Conservation (phyloP, 2,329 filamentous ascomycete genomes). For the Paramyrothecium sp. region DNA sequence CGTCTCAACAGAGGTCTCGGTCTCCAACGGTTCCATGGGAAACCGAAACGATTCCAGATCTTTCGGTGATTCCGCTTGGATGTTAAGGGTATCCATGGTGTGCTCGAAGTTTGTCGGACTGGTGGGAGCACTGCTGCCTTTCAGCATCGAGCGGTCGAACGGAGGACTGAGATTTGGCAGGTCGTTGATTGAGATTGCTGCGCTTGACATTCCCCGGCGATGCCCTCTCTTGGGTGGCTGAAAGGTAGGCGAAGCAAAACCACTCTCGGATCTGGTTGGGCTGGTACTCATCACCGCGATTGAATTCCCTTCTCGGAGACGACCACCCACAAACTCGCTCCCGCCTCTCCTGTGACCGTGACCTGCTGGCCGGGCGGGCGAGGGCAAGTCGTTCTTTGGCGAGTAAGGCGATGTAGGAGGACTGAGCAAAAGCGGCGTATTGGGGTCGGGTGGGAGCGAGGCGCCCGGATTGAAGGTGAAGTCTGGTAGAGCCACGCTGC, state of each 20-base stretch:
- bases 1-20: slow-evolving; percentile 1
- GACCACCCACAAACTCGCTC: slow-evolving; percentile 84
- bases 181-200: slow-evolving; percentile 77
- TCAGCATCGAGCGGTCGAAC: slow-evolving; percentile 47
- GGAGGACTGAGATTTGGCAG: slow-evolving; percentile 66
- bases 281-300: slow-evolving; percentile 66
- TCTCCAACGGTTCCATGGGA: slow-evolving; percentile 2
- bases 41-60: not conserved
- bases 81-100: slow-evolving; percentile 15
- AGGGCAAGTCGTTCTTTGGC: slow-evolving; percentile 43
- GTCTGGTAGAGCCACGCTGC: slow-evolving; percentile 47
- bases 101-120: slow-evolving; percentile 51
- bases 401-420: slow-evolving; percentile 56
- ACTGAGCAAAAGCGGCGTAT: slow-evolving; percentile 40
- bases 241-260: slow-evolving; percentile 56
- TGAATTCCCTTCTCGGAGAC: slow-evolving; percentile 55
- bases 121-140: slow-evolving; percentile 63
- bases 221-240: slow-evolving; percentile 63
- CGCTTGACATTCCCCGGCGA: slow-evolving; percentile 67
- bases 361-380: slow-evolving; percentile 55
- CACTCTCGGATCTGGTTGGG: slow-evolving; percentile 63
- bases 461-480: slow-evolving; percentile 57
- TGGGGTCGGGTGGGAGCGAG: slow-evolving; percentile 29
- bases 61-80: slow-evolving; percentile 5
- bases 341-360: slow-evolving; percentile 78